A percentile compares a stretch with the other conserved stretches of the same genome.
Conservation (phyloP, 2,329 filamentous ascomycete species). For the Calonectria pteridis region DNA sequence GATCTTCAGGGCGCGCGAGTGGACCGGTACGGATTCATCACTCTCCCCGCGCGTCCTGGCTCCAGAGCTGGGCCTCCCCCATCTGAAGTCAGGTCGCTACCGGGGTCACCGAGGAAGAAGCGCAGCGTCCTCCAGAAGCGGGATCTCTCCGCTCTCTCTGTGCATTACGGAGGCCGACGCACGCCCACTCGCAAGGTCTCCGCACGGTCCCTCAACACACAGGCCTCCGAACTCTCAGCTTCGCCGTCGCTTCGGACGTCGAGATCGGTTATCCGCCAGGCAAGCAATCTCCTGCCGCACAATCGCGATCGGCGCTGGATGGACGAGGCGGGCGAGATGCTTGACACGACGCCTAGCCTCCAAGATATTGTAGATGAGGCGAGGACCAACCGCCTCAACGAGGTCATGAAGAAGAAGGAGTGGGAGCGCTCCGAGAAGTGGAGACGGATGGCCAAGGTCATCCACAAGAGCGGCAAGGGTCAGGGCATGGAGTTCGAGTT, state of each 20-base stretch:
- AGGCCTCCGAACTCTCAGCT: constrained; percentile 64
- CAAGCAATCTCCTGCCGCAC: constrained; percentile 70
- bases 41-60: constrained; percentile 56
- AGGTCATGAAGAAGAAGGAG: constrained; percentile 73
- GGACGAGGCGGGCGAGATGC: constrained; percentile 76
- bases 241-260: constrained; percentile 64
- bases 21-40: constrained; percentile 78
- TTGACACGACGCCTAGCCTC: constrained; percentile 69
- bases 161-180: constrained; percentile 55
- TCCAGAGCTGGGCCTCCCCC: constrained; percentile 58
- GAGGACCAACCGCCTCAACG: constrained; percentile 63
- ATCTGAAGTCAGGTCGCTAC: constrained; percentile 56
- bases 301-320: constrained; percentile 72
- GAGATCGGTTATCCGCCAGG: constrained; percentile 67
- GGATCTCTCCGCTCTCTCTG: constrained; percentile 52
- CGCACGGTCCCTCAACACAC: constrained; percentile 69
- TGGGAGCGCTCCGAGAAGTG: constrained; percentile 74
- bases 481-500: constrained; percentile 77
- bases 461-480: constrained; percentile 62
- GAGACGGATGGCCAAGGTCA: constrained; percentile 73
- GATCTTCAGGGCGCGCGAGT: constrained; percentile 71
- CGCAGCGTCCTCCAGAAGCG: constrained; percentile 57
- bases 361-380: constrained; percentile 69
- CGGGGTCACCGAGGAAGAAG: constrained; percentile 60
- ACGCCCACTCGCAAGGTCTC: constrained; percentile 68